Evolutionary conservation across 2,329 filamentous ascomycete genomes (phyloP).

Genomic region (Xylariaceae sp.): DNA sequence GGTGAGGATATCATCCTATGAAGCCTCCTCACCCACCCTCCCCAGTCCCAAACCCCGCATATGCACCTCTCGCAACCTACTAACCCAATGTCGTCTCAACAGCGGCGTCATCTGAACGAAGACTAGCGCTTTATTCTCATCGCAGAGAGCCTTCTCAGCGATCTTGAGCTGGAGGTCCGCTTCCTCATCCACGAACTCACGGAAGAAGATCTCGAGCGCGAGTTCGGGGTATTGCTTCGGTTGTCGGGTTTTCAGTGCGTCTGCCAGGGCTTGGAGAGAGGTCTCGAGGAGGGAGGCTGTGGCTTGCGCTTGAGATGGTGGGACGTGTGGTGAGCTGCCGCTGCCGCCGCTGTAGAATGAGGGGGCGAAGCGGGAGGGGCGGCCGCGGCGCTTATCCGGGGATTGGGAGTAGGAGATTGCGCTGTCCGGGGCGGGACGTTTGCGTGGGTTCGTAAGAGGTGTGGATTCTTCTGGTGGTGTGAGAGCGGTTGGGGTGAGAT

Average conservation of each 20-base stretch:
- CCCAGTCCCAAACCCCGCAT: conserved; percentile 31
- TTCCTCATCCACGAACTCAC: conserved; percentile 56
- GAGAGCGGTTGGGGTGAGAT: conserved; percentile 42
- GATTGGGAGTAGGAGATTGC: background rate
- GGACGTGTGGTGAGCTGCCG: conserved; percentile 9
- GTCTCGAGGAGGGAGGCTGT: conserved; percentile 35
- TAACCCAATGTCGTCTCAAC: conserved; percentile 56
- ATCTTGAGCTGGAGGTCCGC: conserved; percentile 59
- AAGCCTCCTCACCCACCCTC: too few relatives aligned
- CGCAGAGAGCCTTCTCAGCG: conserved; percentile 56
- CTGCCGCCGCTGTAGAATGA: conserved; percentile 36
- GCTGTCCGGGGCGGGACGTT: conserved; percentile 27
- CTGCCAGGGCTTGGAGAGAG: conserved; percentile 37
- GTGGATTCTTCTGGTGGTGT: conserved; percentile 55
- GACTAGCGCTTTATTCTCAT: conserved; percentile 59
- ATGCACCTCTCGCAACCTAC: conserved; percentile 47
- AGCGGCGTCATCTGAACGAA: conserved; percentile 59
- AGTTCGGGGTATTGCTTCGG: conserved; percentile 53
- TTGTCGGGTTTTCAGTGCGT: conserved; percentile 39
- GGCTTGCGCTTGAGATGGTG: conserved; percentile 18
- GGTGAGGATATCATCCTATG: too few relatives aligned
- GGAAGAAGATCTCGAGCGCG: conserved; percentile 58
- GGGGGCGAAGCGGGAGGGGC: conserved; percentile 34
- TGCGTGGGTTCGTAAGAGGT: conserved; percentile 40
- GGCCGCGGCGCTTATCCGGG: conserved; percentile 30